These are phyloP conservation scores for Salix udensis DNA, from an alignment of 345 rosid species.

Conservation along the genomic window DNA sequence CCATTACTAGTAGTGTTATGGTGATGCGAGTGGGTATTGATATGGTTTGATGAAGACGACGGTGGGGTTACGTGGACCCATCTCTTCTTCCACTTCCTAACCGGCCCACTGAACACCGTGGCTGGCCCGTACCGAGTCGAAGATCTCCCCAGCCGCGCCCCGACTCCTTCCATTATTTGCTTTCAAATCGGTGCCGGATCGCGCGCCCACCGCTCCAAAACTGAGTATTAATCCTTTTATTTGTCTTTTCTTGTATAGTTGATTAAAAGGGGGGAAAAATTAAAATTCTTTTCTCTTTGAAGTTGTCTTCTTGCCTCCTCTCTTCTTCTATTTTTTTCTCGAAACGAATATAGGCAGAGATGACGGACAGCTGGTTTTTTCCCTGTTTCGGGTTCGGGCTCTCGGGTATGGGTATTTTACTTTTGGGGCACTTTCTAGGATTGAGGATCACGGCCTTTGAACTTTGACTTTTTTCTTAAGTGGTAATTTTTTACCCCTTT, in stretches of 20 bases:
- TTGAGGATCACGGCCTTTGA: no score
- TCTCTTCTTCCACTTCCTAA: slow-evolving; percentile 96
- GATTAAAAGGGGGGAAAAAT: neutral
- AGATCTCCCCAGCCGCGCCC: slow-evolving; percentile 91
- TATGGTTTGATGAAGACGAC: slow-evolving; percentile 18
- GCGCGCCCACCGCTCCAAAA: neutral
- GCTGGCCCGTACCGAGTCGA: slow-evolving; percentile 97
- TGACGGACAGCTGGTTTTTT: no score
- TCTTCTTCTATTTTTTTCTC: neutral
- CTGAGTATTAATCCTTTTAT: neutral
- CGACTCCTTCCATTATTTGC: slow-evolving; percentile 84
- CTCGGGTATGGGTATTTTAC: no score
- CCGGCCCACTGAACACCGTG: slow-evolving; percentile 90
- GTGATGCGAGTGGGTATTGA: slow-evolving; percentile 20
- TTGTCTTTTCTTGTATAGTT: neutral
- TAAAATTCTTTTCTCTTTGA: neutral
- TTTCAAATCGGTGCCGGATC: neutral
- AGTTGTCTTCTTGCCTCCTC: neutral
- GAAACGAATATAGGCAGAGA: neutral
- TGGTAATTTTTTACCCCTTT: no score
- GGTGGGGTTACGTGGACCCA: slow-evolving; percentile 77
- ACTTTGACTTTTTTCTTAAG: no score
- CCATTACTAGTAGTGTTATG: slow-evolving; percentile 14
- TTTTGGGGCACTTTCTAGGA: no score
- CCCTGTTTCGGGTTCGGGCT: no score